Percentiles rank a stretch among this genome's conserved stretches.
phyloP scores from a whole-genome alignment of 2,329 filamentous ascomycete genomes.

The Sphaerostilbella broomeana region DNA sequence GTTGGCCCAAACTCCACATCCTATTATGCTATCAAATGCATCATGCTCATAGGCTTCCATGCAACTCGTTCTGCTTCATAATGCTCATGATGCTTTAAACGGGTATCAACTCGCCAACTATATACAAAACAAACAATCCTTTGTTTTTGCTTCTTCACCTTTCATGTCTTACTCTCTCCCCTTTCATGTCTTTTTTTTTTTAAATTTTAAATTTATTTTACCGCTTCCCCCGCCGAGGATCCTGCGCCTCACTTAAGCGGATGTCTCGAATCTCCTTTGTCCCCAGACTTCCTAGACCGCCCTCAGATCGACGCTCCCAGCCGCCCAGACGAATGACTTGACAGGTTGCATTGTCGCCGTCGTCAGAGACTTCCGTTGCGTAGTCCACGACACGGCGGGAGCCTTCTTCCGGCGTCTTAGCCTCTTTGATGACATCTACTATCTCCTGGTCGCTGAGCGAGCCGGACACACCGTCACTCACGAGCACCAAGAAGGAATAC shows the following conservation, averaged over 20 bases:
- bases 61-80: too few relatives aligned
- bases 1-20: too few relatives aligned
- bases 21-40: too few relatives aligned
- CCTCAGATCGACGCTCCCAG: slow-evolving; percentile 70
- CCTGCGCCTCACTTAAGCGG: slow-evolving; percentile 69
- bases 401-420: slow-evolving; percentile 81
- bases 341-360: slow-evolving; percentile 64
- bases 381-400: slow-evolving; percentile 74
- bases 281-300: slow-evolving; percentile 79
- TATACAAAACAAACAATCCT: too few relatives aligned
- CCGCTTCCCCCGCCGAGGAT: slow-evolving; percentile 65
- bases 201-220: slow-evolving; percentile 19
- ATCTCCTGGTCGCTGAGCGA: slow-evolving; percentile 89
- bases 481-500: slow-evolving; percentile 81
- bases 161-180: background rate
- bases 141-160: background rate
- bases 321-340: slow-evolving; percentile 61
- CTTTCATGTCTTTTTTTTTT: background rate
- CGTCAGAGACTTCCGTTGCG: slow-evolving; percentile 72
- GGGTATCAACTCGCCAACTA: too few relatives aligned
- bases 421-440: slow-evolving; percentile 92
- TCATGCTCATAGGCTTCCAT: too few relatives aligned
- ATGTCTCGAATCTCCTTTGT: slow-evolving; percentile 89
- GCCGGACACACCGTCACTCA: slow-evolving; percentile 83
- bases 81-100: too few relatives aligned